Evolutionary conservation across 306 rosid species (phyloP).

Genomic region (Crataegus laevigata): DNA sequence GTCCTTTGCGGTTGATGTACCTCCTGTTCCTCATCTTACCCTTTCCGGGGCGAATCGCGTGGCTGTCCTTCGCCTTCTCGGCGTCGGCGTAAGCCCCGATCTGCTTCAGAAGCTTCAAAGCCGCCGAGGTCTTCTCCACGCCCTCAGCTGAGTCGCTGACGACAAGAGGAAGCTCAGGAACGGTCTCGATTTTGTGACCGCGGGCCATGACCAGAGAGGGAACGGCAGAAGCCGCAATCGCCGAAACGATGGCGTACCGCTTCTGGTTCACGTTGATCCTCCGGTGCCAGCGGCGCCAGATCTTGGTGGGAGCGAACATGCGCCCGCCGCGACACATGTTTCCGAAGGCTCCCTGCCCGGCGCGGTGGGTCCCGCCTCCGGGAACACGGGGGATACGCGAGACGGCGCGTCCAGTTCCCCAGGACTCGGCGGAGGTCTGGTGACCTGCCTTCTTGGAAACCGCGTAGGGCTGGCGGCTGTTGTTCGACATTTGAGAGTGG

Average conservation of each 20-base stretch:
- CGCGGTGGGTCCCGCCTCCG: conserved; percentile 90
- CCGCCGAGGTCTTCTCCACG: conserved; percentile 67
- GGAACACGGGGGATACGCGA: conserved; percentile 93
- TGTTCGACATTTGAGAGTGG: conserved; percentile 63
- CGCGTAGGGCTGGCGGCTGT: conserved; percentile 72
- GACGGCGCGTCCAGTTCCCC: conserved; percentile 94
- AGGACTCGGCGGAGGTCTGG: conserved; percentile 84
- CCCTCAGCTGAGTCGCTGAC: conserved; percentile 63
- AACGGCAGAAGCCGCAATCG: conserved; percentile 78
- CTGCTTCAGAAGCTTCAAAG: conserved; percentile 59
- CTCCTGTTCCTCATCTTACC: conserved; percentile 84
- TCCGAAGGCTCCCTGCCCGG: conserved; percentile 83
- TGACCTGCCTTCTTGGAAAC: conserved; percentile 71
- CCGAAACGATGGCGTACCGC: conserved; percentile 71
- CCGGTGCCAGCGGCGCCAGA: conserved; percentile 96
- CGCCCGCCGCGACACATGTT: conserved; percentile 96
- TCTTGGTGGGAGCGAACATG: conserved; percentile 90
- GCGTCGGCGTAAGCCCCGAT: conserved; percentile 70
- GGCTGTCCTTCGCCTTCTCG: conserved; percentile 69
- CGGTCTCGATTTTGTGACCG: conserved; percentile 65
- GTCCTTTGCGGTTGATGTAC: conserved; percentile 68
- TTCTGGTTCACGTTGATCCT: conserved; percentile 75
- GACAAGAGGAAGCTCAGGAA: conserved; percentile 69
- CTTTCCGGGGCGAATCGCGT: conserved; percentile 63
- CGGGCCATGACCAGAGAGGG: conserved; percentile 70